Conservation (phyloP, 2,329 filamentous ascomycete genomes). For the Phialocephala sp. region DNA sequence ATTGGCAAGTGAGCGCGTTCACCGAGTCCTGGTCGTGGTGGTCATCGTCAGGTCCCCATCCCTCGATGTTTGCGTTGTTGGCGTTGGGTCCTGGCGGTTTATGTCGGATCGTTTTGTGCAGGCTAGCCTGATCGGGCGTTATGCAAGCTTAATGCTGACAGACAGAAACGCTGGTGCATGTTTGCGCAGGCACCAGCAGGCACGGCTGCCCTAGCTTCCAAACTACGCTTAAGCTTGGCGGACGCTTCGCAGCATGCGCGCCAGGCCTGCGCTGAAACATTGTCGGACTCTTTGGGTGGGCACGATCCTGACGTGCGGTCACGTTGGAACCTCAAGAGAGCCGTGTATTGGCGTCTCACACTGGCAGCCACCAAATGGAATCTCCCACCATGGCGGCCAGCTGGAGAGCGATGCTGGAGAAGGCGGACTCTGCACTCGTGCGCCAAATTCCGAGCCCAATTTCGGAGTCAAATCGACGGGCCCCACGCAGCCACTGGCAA, state of each 20-base stretch:
- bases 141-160: conserved; percentile 2
- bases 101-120: not conserved
- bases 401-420: not conserved
- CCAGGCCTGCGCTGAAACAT: not conserved
- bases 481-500: not conserved
- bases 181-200: not conserved
- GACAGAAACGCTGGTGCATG: not conserved
- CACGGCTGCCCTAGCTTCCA: too few species aligned
- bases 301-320: not conserved
- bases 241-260: not conserved
- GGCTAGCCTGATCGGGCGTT: not conserved
- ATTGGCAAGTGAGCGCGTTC: not conserved
- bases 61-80: not conserved
- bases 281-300: not conserved
- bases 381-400: not conserved
- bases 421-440: not conserved
- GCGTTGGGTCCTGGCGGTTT: not conserved
- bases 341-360: not conserved
- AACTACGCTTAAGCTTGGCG: not conserved
- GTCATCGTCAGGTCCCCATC: not conserved
- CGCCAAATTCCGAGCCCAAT: not conserved
- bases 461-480: not conserved
- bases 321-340: not conserved
- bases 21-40: not conserved
- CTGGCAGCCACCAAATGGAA: not conserved